phyloP scores from a whole-genome alignment of 2,329 filamentous ascomycete genomes.

The Elsinoe perseae region DNA sequence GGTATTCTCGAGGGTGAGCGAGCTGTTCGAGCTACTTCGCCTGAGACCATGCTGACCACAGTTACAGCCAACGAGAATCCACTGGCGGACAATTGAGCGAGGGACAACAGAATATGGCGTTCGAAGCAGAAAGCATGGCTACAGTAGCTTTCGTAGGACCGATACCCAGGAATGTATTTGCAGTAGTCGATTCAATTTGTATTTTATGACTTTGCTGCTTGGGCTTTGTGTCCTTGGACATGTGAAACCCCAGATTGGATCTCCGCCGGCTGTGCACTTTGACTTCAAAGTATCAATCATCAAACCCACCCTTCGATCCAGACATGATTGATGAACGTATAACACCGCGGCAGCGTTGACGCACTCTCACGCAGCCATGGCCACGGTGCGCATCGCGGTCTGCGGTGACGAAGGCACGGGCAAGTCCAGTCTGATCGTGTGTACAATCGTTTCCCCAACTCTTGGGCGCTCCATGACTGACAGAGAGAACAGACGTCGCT shows the following conservation, averaged over 20 bases:
- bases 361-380: constrained; percentile 6
- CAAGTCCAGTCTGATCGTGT: constrained; percentile 61
- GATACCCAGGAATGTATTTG: constrained; percentile 4
- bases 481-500: constrained; percentile 69
- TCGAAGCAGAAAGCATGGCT: background rate
- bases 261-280: background rate
- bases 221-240: no score
- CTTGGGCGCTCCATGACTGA: background rate
- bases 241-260: background rate
- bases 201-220: no score
- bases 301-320: background rate
- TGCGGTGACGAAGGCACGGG: constrained; percentile 95
- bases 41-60: background rate
- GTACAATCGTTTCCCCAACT: background rate
- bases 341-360: background rate
- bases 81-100: constrained; percentile 2
- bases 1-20: constrained; percentile 57
- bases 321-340: background rate
- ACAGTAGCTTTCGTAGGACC: background rate
- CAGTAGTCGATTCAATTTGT: no score
- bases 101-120: background rate
- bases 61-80: constrained; percentile 9
- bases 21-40: background rate
- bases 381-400: constrained; percentile 78
- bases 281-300: background rate